Evolutionary conservation across 306 rosid genomes (phyloP).

Genomic region (Myrica gale): DNA sequence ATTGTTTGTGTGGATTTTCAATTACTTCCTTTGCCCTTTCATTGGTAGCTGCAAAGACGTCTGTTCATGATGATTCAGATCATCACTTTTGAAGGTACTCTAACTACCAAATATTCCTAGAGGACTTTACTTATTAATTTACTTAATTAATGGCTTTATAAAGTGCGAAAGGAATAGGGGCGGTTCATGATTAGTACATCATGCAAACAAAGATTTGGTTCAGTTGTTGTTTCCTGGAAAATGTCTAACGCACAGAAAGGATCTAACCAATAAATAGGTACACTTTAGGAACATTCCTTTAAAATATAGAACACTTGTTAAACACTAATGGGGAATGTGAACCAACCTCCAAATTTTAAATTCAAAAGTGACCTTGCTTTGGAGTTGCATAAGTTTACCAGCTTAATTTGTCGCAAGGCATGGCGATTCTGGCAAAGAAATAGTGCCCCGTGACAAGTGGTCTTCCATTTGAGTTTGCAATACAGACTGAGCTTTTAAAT

Average conservation of each 20-base stretch:
- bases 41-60: neutral
- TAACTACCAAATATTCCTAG: neutral
- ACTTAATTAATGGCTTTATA: neutral
- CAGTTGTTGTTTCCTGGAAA: neutral
- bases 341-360: neutral
- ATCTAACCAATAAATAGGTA: neutral
- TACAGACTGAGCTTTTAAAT: neutral
- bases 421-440: neutral
- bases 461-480: neutral
- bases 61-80: neutral
- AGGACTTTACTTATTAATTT: neutral
- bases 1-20: neutral
- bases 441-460: neutral
- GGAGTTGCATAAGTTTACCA: too few relatives aligned
- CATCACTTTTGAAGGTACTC: neutral
- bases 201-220: neutral
- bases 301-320: neutral
- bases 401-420: neutral
- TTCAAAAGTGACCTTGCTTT: too few relatives aligned
- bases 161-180: neutral
- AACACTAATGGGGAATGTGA: neutral
- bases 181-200: neutral
- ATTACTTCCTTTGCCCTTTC: neutral
- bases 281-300: conserved; percentile 14
- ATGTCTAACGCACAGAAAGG: neutral